Conservation (phyloP, 768 basidiomycete genomes). For the Royoungia palumana region DNA sequence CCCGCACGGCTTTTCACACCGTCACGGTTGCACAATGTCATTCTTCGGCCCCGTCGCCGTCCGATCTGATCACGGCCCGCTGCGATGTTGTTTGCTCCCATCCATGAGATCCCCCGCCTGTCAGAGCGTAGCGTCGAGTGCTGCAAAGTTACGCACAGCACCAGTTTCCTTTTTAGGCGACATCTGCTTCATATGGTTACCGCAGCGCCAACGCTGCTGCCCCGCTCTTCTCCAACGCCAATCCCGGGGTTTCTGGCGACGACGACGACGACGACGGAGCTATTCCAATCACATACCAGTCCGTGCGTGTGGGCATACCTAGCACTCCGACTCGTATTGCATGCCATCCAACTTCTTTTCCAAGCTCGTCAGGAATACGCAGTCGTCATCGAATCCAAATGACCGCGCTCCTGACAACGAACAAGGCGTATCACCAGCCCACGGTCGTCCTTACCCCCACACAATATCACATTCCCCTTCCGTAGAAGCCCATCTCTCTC, state of each 20-base stretch:
- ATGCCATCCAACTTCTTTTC: slow-evolving; percentile 32
- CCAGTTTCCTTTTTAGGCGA: slow-evolving; percentile 1
- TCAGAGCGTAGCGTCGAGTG: too few species aligned
- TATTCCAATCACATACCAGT: too few species aligned
- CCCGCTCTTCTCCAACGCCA: neutral
- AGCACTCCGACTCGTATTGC: neutral
- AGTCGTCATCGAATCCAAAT: slow-evolving; percentile 1
- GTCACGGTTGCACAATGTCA: too few species aligned
- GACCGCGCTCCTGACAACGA: slow-evolving; percentile 1
- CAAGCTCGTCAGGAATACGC: slow-evolving; percentile 28
- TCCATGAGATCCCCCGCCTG: too few species aligned
- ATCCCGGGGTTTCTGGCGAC: neutral
- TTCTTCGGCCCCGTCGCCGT: neutral
- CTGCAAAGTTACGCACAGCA: too few species aligned
- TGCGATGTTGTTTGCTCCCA: too few species aligned
- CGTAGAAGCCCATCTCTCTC: neutral
- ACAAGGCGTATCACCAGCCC: neutral
- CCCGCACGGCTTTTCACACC: neutral
- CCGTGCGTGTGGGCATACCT: too few species aligned
- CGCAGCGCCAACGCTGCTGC: neutral
- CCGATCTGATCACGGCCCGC: slow-evolving; percentile 1
- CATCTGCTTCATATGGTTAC: neutral
- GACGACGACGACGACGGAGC: neutral
- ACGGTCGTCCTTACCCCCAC: slow-evolving; percentile 8
- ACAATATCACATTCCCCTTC: slow-evolving; percentile 9